These are phyloP conservation scores for Cutaneotrichosporon mucoides DNA, from an alignment of 1,284 basidiomycete genomes.

Conservation along the genomic window DNA sequence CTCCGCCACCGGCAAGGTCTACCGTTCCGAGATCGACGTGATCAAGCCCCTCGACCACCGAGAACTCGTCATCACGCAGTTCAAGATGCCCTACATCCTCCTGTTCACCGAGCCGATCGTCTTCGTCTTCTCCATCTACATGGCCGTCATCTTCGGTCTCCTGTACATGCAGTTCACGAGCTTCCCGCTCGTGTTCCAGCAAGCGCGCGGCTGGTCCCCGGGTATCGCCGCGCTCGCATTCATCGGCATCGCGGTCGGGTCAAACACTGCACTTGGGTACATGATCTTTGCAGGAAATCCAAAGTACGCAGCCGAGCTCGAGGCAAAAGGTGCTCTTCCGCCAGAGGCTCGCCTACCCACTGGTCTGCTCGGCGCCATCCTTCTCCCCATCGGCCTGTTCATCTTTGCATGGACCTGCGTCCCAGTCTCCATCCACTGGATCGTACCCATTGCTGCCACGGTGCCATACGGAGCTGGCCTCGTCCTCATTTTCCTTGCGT, in stretches of 20 bases:
- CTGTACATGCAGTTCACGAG: conserved; percentile 31
- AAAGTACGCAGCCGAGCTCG: conserved; percentile 19
- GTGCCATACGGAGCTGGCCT: conserved; percentile 56
- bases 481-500: conserved; percentile 33
- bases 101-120: conserved; percentile 51
- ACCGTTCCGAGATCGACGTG: conserved; percentile 46
- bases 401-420: conserved; percentile 55
- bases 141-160: conserved; percentile 48
- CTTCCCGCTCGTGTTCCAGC: conserved; percentile 45
- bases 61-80: conserved; percentile 41
- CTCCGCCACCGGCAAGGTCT: conserved; percentile 45
- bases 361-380: conserved; percentile 57
- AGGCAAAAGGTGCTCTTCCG: conserved; percentile 21
- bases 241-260: conserved; percentile 60
- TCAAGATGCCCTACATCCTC: conserved; percentile 49
- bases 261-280: conserved; percentile 57
- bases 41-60: conserved; percentile 35
- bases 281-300: conserved; percentile 48
- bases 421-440: conserved; percentile 57
- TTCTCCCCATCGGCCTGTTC: conserved; percentile 51
- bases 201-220: conserved; percentile 34
- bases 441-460: conserved; percentile 58
- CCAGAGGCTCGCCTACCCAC: conserved; percentile 57
- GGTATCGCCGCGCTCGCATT: conserved; percentile 63
- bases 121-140: conserved; percentile 39